These are phyloP conservation scores for Penicillium nucicola DNA, from an alignment of 495 filamentous ascomycete genomes.

Conservation along the genomic window DNA sequence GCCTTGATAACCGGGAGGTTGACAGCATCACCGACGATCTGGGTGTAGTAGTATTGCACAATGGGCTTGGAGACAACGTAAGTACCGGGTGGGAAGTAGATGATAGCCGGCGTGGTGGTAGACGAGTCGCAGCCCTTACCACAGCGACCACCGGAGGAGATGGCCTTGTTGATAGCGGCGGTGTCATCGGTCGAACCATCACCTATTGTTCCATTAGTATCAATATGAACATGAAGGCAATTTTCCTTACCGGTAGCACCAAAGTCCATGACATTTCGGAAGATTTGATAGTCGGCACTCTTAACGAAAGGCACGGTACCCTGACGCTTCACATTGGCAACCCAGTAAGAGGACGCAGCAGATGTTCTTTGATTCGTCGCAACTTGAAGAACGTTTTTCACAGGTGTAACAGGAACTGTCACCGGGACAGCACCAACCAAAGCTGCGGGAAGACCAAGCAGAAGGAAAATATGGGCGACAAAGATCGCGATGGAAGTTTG, in stretches of 20 bases:
- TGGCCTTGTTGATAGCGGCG: constrained; percentile 82
- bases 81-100: constrained; percentile 80
- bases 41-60: constrained; percentile 74
- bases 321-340: constrained; percentile 67
- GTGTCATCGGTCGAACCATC: constrained; percentile 84
- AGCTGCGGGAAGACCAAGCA: constrained; percentile 35
- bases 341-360: constrained; percentile 61
- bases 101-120: constrained; percentile 70
- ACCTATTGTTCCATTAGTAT: constrained; percentile 40
- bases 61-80: constrained; percentile 69
- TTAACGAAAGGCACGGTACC: constrained; percentile 64
- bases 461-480: constrained; percentile 34
- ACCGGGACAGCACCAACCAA: constrained; percentile 43
- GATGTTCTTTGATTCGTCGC: constrained; percentile 6
- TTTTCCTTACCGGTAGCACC: constrained; percentile 58
- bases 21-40: constrained; percentile 72
- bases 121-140: constrained; percentile 74
- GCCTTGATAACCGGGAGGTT: constrained; percentile 77
- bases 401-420: constrained; percentile 31
- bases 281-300: constrained; percentile 63
- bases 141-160: constrained; percentile 73
- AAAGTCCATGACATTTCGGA: constrained; percentile 84
- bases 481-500: constrained; percentile 30
- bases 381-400: constrained; percentile 13
- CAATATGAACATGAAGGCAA: constrained; percentile 9